Evolutionary conservation across 768 basidiomycete genomes (phyloP), one percentile per base, ranked within the genome.

Genomic region (Lactifluus piperatus): DNA sequence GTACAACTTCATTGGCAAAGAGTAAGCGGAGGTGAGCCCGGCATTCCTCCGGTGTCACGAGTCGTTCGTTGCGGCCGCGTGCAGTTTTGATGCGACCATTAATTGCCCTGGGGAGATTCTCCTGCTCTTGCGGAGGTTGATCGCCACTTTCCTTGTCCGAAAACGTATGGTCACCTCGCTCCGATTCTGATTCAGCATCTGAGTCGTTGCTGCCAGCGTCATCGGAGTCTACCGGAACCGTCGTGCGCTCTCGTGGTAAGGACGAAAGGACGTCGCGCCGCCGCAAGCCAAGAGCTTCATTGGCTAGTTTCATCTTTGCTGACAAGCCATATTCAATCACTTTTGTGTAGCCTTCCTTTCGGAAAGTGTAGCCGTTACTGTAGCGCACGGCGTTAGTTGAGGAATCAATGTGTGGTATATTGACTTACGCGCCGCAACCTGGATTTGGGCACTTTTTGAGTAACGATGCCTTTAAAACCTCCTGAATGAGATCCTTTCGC

Each of bases 291-390:
- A 80, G 54, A 18, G 81, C 77, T 5, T 69, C 66, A 68, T 85
- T 79, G 41, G 75, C 71, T 46, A 71, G 77, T 71, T 90, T 93
- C 70, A 92, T 85, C 71, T 93, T 95, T 2, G 71, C 51, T 6
- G 90, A 77, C 32, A 98, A 79, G 66, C 94, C 94, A 68, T 91
- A 91, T 74, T 98, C 94, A 68, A 98, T 86, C 56, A 99, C 80
- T 74, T 97, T 98, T 51, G 88, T 91, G 71, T 89, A 79, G 0
- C 91, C 92, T 68, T 99, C 97, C 71, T 92, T 97, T 54, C 94
- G 86, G 73, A 89, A 92, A 0, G 93, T 91, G 69, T 91, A 94
- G 2, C 81, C 84, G 65, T 79, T 72, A 29, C 92, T 94, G 64
- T 2, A 44, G 50, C 37, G 14, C 49, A 24, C 39, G 58, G 29